phyloP scores from a whole-genome alignment of 2,329 filamentous ascomycete species.

The Pseudocercospora eumusae region DNA sequence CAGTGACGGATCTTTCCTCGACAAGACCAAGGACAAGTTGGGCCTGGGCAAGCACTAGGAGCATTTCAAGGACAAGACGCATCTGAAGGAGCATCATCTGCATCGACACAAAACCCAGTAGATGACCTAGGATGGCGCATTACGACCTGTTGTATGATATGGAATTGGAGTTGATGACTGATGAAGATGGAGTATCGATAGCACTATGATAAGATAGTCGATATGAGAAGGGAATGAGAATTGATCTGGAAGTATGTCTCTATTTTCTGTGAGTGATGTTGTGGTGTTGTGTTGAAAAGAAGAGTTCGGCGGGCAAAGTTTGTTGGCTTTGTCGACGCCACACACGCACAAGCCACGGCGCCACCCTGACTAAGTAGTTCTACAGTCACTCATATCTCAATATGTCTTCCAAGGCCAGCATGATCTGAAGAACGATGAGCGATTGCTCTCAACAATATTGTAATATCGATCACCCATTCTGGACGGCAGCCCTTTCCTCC shows the following conservation, averaged over 20 bases:
- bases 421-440: not conserved
- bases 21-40: conserved; percentile 52
- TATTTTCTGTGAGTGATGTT: too few species aligned
- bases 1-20: conserved; percentile 42
- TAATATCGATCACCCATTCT: conserved; percentile 42
- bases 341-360: not conserved
- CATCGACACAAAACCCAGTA: not conserved
- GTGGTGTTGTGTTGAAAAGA: not conserved
- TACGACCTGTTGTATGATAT: not conserved
- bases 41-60: conserved; percentile 43
- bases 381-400: not conserved
- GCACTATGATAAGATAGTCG: not conserved
- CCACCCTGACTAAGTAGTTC: not conserved
- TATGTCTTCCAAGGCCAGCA: not conserved
- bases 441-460: conserved; percentile 28
- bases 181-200: not conserved
- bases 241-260: not conserved
- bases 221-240: conserved; percentile 5
- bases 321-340: not conserved
- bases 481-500: conserved; percentile 7
- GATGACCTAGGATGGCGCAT: not conserved
- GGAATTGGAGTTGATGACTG: not conserved
- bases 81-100: not conserved
- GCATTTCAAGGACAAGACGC: conserved; percentile 2
- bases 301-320: not conserved